Base-by-base conservation (phyloP, 352 stramenopile genomes). In the Lagenidium giganteum region DNA sequence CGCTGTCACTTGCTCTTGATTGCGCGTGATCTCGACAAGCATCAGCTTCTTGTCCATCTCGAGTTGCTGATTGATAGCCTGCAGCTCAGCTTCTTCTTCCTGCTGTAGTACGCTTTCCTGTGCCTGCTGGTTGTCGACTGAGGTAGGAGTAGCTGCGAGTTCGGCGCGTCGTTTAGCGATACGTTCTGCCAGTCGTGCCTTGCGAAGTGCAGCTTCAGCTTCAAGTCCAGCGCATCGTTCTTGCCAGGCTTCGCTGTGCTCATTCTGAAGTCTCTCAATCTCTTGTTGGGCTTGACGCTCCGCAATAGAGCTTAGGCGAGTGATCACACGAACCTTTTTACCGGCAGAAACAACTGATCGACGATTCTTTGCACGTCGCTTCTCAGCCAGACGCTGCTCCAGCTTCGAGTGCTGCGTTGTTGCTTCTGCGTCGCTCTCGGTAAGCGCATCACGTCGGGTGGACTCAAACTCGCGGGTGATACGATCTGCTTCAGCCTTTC, bases 121-220 rank as follows among this genome's bases (percentile, higher is more conserved):
- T 8, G 16, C 17, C 2, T 18, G 11, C 16, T 39, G 38, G 9
- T 47, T 25, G 23, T 42, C 29, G n/a, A n/a, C 17, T 27, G 17
- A 22, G 11, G 14, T 16, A 6, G 23, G 35, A 2, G 30, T 1
- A 9, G 25, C 29, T 13, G 14, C 29, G 3, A 38, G 29, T 4
- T 47, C 43, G 5, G 25, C 47, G 28, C 57, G 54, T 25, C 63
- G 61, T 41, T 61, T 56, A 3, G 57, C 51, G 38, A 73, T 69
- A 0, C 62, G 54, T 27, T 66, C 62, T 0, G 35, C 31, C 0
- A 73, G 44, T 5, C 48, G 62, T 1, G 62, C 48, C 14, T 61
- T 61, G 7, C 60, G 44, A 3, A 63, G 17, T 13, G 51, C 47
- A 1, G 60, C 58, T 21, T 68, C 57, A 23, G 60, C 49, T 17